Base-by-base conservation (phyloP, 148 eudicot genomes). In the Fagopyrum esculentum region DNA sequence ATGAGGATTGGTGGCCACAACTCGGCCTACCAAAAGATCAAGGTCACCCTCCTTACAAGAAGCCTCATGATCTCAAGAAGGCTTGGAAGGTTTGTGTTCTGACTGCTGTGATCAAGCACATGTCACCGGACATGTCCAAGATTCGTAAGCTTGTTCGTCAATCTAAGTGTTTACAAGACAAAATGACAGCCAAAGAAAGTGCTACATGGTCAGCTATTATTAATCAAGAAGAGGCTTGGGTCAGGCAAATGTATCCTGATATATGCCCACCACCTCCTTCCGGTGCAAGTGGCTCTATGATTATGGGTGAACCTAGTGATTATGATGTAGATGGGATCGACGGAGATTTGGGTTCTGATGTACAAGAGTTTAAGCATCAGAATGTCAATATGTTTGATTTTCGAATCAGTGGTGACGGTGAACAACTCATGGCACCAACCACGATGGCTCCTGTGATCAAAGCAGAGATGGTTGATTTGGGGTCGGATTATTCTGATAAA, bases 21-120 rank as follows among this genome's bases (percentile, higher is more conserved):
- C 61, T 89, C 59, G 93, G 91, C 47, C 59, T 84, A 73, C 83
- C 76, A 35, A 76, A 70, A 75, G 86, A 83, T 52, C 87, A 80
- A 47, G 85, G 81, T n/a, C 83, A 87, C 7, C 86, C 86, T 4
- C 93, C 93, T 49, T 89, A 89, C 75, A 89, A 87, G 84, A 89
- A 89, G 89, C 93, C 93, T 35, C 93, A 89, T 75, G 93, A 87
- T 77, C 63, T 89, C 78, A 89, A 89, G 72, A 89, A 89, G 85
- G 91, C 88, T 1, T 89, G 90, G 90, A 89, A 89, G 76, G 91
- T 87, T 6, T 87, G 89, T n/a, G 93, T 89, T 57, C 77, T 89
- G 19, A 89, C 93, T 4, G 90, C 90, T 0, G 93, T 89, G 44
- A 87, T 89, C 70, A 89, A 84, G 79, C 93, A 89, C 68, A 89